phyloP scores from a whole-genome alignment of 2,329 filamentous ascomycete genomes.

The Orbilia ellipsospora region DNA sequence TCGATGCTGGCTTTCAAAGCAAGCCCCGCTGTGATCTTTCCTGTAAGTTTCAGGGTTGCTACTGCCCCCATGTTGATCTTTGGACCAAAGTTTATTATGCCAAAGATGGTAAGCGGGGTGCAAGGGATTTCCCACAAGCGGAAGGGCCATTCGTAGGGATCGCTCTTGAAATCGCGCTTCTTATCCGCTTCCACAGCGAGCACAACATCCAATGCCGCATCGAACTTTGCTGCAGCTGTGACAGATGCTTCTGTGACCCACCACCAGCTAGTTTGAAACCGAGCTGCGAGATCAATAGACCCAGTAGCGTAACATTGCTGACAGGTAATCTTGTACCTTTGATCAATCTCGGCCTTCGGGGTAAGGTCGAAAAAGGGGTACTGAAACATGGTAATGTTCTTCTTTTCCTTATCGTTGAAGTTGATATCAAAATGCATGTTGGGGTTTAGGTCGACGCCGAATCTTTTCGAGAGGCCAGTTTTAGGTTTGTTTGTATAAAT shows the following conservation, averaged over 20 bases:
- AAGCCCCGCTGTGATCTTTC: not conserved
- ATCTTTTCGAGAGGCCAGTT: conserved; percentile 1
- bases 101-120: conserved; percentile 4
- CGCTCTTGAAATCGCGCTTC: not conserved
- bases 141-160: not conserved
- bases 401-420: no score
- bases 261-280: conserved; percentile 15
- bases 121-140: not conserved
- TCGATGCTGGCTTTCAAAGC: not conserved
- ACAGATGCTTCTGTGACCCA: conserved; percentile 25
- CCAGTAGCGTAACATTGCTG: not conserved
- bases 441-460: not conserved
- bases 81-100: conserved; percentile 20
- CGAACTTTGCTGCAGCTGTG: not conserved
- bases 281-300: not conserved
- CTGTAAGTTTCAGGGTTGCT: not conserved
- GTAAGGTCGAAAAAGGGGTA: not conserved
- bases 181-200: conserved; percentile 5
- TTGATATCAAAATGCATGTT: no score
- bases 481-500: conserved; percentile 9
- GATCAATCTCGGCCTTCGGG: not conserved
- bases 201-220: not conserved
- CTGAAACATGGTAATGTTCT: no score
- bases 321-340: not conserved
- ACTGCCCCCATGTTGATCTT: not conserved